Conservation (phyloP, 1,284 basidiomycete genomes). For the Coriolopsis trogii region DNA sequence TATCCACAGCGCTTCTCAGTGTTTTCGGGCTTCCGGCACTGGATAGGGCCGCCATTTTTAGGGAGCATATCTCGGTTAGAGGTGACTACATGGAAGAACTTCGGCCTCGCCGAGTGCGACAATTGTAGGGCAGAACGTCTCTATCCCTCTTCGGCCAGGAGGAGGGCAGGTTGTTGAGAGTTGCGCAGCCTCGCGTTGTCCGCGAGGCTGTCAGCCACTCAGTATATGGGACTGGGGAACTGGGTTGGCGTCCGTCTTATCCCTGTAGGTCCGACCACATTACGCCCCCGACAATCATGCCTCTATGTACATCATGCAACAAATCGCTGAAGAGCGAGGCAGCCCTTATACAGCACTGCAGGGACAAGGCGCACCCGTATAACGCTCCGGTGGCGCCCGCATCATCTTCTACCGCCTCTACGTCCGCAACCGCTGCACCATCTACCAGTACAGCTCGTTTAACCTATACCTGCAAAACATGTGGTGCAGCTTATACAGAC, state of each 20-base stretch:
- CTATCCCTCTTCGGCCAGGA: background rate
- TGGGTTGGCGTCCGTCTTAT: no score
- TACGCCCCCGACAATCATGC: background rate
- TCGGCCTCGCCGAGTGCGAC: conserved; percentile 1
- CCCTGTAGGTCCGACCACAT: background rate
- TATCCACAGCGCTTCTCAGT: background rate
- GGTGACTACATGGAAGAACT: background rate
- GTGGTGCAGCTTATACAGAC: conserved; percentile 3
- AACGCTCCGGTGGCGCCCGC: background rate
- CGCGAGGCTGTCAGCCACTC: no score
- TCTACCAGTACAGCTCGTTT: no score
- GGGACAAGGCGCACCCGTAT: conserved; percentile 15
- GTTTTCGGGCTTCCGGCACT: background rate
- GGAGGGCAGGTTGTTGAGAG: conserved; percentile 4
- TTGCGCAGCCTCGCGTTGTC: conserved; percentile 9
- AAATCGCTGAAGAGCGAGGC: conserved; percentile 11
- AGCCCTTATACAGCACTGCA: conserved; percentile 17
- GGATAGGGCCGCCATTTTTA: background rate
- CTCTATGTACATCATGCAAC: conserved; percentile 10
- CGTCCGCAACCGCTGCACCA: background rate
- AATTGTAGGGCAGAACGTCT: background rate
- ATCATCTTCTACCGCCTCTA: background rate
- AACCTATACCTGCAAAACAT: no score
- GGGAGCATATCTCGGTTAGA: background rate
- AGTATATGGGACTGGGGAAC: no score